Base-by-base conservation (phyloP, 768 basidiomycete genomes). In the Leccinum boreale region DNA sequence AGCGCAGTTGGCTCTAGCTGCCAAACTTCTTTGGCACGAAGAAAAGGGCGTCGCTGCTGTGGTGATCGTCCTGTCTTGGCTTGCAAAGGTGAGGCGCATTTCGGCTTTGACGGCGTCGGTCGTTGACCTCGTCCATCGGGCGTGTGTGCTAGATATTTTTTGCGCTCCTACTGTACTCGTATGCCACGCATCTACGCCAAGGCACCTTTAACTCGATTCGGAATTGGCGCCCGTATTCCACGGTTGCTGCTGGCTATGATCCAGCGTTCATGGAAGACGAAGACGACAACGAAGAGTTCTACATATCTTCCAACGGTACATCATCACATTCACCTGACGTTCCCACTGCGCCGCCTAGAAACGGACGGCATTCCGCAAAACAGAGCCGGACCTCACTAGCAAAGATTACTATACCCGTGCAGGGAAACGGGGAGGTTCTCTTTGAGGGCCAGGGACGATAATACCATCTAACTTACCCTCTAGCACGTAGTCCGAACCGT, bases 181-280 rank as follows among this genome's bases (percentile, higher is more conserved):
- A 91, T 71, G 94, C 94, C 3, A 78, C 84, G 2, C 97, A 98
- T 72, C 86, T 98, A 53, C 90, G 94, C 47, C 89, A 89, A 66
- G 92, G 94, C 48, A 90, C 92, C 23, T 98, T 95, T 69, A 89
- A 90, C 62, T 78, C 87, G 14, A 85, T 99, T 46, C 82, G 82
- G 51, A 73, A 79, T 56, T 73, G 73, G 57, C 68, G 74, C 31
- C 28, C 58, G 9, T 19, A 47, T 58, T 55, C 63, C 11, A 50
- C 62, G 5, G 53, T 55, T 29, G 55, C 71, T 44, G 64, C 62
- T 55, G 71, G 59, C 33, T 72, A 55, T 57, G 60, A 61, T 39
- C 62, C 70, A 52, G 64, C 68, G 3, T 68, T 73, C 46, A 69
- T 72, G 52, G 83, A 84, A 44, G 86, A 87, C 12, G 86, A 84